Conservation (phyloP, 129 eudicot genomes). For the sunflower (Helianthus annuus) region HanXRQr2.0-SUNRISE NC_035434.2:149491701-149492200, state of each 20-base stretch:
- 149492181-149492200: conserved; percentile 60
- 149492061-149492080: conserved; percentile 57
- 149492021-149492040: conserved; percentile 9
- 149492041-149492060: conserved; percentile 53
- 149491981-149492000: conserved; percentile 16
- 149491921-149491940: conserved; percentile 31
- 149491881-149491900: conserved; percentile 30
- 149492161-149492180: conserved; percentile 61
- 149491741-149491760: too few relatives aligned
- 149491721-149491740: too few relatives aligned
- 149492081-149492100: conserved; percentile 73
- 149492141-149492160: conserved; percentile 46
- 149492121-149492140: conserved; percentile 53
- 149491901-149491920: conserved; percentile 37
- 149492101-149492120: conserved; percentile 44
- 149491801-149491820: too few relatives aligned
- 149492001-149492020: conserved; percentile 11
- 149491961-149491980: conserved; percentile 25
- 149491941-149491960: conserved; percentile 19
- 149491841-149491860: background rate
- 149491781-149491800: too few relatives aligned
- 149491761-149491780: too few relatives aligned
- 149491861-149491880: conserved; percentile 25
- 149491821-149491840: too few relatives aligned
- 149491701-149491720: too few relatives aligned